phyloP scores from a whole-genome alignment of 352 stramenopile species.

The Globisporangium splendens region DNA sequence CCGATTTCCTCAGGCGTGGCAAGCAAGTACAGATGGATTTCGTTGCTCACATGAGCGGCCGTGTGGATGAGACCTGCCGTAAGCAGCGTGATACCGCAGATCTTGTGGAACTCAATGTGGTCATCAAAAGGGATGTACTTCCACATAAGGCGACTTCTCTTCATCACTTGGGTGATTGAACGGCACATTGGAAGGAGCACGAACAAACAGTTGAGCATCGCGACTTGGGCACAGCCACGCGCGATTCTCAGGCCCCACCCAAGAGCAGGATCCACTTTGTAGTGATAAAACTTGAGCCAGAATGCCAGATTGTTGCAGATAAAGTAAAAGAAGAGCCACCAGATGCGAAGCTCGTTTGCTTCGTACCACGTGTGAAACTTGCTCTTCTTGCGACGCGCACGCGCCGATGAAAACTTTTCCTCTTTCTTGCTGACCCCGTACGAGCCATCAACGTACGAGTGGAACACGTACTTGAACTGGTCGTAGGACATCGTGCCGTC shows the following conservation, averaged over 20 bases:
- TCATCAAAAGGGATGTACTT: constrained; percentile 79
- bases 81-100: constrained; percentile 59
- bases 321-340: constrained; percentile 74
- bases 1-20: constrained; percentile 59
- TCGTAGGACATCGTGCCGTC: constrained; percentile 64
- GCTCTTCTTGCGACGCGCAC: constrained; percentile 36
- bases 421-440: constrained; percentile 41
- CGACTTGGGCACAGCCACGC: constrained; percentile 66
- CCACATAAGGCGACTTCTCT: constrained; percentile 58
- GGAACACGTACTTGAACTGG: constrained; percentile 72
- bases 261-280: constrained; percentile 72
- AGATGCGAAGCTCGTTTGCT: constrained; percentile 68
- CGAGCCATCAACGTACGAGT: constrained; percentile 60
- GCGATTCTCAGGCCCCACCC: constrained; percentile 72
- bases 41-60: constrained; percentile 60
- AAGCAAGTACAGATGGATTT: constrained; percentile 66
- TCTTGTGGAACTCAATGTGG: constrained; percentile 79
- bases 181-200: constrained; percentile 79
- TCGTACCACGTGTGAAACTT: constrained; percentile 70
- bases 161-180: constrained; percentile 72
- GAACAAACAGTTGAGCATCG: constrained; percentile 74
- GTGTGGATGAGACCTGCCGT: constrained; percentile 61
- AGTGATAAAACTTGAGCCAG: constrained; percentile 66
- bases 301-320: constrained; percentile 69
- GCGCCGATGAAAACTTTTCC: constrained; percentile 17